These are phyloP conservation scores for Umbelopsis vinacea DNA, from an alignment of 192 early-diverging fungal species.

Conservation along the genomic window DNA sequence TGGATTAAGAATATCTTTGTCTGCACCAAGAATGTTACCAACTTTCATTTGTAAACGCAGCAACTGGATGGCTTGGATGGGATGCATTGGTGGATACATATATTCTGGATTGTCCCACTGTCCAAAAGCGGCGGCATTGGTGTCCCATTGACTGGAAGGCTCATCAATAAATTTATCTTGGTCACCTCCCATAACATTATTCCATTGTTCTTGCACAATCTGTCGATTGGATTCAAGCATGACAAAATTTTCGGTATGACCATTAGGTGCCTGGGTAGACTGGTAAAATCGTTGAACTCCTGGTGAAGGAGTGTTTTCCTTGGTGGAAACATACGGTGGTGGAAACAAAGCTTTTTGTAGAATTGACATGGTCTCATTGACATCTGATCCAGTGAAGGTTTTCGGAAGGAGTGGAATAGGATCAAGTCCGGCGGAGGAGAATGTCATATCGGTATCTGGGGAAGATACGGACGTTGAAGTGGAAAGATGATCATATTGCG, in stretches of 20 bases:
- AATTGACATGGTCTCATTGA: background rate
- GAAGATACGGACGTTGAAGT: background rate
- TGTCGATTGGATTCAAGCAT: slow-evolving; percentile 15
- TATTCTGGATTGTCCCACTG: background rate
- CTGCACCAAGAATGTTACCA: slow-evolving; percentile 23
- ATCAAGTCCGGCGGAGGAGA: background rate
- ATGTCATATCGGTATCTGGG: background rate
- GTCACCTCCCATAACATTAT: background rate
- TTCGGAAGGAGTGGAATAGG: background rate
- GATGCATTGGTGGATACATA: slow-evolving; percentile 25
- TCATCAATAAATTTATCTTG: slow-evolving; percentile 3
- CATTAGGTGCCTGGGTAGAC: background rate
- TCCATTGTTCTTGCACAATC: slow-evolving; percentile 8
- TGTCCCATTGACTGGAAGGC: background rate
- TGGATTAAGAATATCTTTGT: slow-evolving; percentile 18
- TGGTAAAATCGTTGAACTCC: slow-evolving; percentile 2
- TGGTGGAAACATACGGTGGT: background rate
- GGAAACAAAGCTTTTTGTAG: background rate
- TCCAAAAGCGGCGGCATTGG: background rate
- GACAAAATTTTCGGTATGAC: background rate
- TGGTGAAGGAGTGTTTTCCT: slow-evolving; percentile 2
- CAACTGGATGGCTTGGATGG: slow-evolving; percentile 36
- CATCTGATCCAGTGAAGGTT: background rate
- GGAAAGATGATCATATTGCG: background rate
- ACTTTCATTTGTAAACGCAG: slow-evolving; percentile 35